These are phyloP conservation scores for Pyracantha coccinea DNA, from an alignment of 331 rosid genomes.

Conservation along the genomic window DNA sequence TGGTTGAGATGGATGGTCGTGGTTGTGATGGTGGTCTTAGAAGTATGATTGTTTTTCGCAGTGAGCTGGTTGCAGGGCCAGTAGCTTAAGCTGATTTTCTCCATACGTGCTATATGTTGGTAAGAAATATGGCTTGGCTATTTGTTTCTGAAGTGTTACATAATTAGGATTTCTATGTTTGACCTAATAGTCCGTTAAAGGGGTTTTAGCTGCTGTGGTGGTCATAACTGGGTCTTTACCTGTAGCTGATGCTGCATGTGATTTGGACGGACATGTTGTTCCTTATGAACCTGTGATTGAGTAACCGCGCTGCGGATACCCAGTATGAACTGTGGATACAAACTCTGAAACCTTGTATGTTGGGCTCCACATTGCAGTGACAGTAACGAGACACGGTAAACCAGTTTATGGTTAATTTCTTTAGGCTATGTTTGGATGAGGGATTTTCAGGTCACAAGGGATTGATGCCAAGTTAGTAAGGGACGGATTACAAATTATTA, in stretches of 20 bases:
- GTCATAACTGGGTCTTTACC: neutral
- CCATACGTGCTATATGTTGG: slow-evolving; percentile 41
- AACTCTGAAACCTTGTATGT: slow-evolving; percentile 27
- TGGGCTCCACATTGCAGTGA: slow-evolving; percentile 23
- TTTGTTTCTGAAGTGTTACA: slow-evolving; percentile 25
- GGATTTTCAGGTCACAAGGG: no score
- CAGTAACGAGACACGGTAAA: slow-evolving; percentile 36
- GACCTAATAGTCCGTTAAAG: slow-evolving; percentile 24
- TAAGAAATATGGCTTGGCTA: slow-evolving; percentile 38
- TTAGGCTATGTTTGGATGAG: no score
- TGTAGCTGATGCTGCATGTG: slow-evolving; percentile 14
- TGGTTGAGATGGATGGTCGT: no score
- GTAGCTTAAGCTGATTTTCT: slow-evolving; percentile 31
- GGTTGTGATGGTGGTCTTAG: neutral
- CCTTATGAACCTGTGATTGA: slow-evolving; percentile 11
- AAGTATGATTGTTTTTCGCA: slow-evolving; percentile 47
- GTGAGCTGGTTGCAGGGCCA: slow-evolving; percentile 57
- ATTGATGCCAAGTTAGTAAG: no score
- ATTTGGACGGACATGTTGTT: neutral
- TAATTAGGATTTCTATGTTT: slow-evolving; percentile 32
- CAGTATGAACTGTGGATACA: slow-evolving; percentile 26
- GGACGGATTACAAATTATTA: no score
- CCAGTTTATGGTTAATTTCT: slow-evolving; percentile 16
- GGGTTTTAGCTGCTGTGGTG: neutral
- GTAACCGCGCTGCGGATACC: slow-evolving; percentile 25